phyloP scores from a whole-genome alignment of 164 flowering plant species.

The grape (Vitis vinifera) region ASM3070453v1 NC_081806.1:2129001-2129500 shows the following conservation, averaged over 20 bases:
- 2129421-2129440: background rate
- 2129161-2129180: no score
- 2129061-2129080: slow-evolving; percentile 88
- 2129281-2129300: slow-evolving; percentile 93
- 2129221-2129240: slow-evolving; percentile 98
- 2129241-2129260: slow-evolving; percentile 87
- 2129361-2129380: slow-evolving; percentile 66
- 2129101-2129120: slow-evolving; percentile 80
- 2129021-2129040: slow-evolving; percentile 53
- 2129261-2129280: slow-evolving; percentile 71
- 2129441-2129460: background rate
- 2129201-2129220: slow-evolving; percentile 77
- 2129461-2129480: slow-evolving; percentile 21
- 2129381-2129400: slow-evolving; percentile 61
- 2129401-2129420: background rate
- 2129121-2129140: background rate
- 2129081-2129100: slow-evolving; percentile 66
- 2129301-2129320: slow-evolving; percentile 97
- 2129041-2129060: slow-evolving; percentile 77
- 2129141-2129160: no score
- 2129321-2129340: slow-evolving; percentile 90
- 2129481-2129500: slow-evolving; percentile 88
- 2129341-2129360: slow-evolving; percentile 66
- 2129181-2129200: slow-evolving; percentile 56
- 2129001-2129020: slow-evolving; percentile 81